Conservation (phyloP, 2,329 filamentous ascomycete genomes). For the Huntiella decipiens region DNA sequence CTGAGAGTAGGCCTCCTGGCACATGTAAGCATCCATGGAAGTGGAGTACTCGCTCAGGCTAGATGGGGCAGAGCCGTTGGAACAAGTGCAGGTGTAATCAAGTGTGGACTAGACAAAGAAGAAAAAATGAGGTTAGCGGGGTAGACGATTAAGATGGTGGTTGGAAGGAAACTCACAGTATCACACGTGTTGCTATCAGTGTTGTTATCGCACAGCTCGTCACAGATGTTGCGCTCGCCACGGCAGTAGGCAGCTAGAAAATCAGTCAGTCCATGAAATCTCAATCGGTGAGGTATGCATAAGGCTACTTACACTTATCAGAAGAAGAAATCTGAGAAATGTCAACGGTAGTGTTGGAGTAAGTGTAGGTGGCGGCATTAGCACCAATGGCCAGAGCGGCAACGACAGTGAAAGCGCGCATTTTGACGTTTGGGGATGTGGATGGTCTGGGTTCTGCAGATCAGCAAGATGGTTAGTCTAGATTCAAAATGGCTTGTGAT, state of each 20-base stretch:
- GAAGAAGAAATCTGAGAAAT: constrained; percentile 1
- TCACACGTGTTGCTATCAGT: constrained; percentile 26
- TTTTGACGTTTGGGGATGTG: constrained; percentile 2
- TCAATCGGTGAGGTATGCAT: background rate
- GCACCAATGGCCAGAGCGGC: constrained; percentile 9
- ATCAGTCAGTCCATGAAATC: constrained; percentile 2
- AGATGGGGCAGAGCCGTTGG: constrained; percentile 27
- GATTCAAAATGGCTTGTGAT: too few species aligned
- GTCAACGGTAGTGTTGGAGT: constrained; percentile 10
- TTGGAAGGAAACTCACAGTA: constrained; percentile 20
- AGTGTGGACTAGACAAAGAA: constrained; percentile 21
- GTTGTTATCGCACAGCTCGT: constrained; percentile 24
- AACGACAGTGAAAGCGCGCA: constrained; percentile 9
- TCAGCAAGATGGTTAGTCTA: too few species aligned
- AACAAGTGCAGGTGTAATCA: constrained; percentile 30
- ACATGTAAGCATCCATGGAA: constrained; percentile 34
- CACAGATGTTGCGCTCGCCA: constrained; percentile 31
- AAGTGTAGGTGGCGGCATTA: constrained; percentile 9
- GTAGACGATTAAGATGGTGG: background rate
- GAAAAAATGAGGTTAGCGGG: too few species aligned
- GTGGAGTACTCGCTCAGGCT: constrained; percentile 34
- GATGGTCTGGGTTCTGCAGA: too few species aligned
- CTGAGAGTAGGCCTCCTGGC: constrained; percentile 26
- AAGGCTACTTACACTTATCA: constrained; percentile 9
- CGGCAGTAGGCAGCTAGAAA: constrained; percentile 30